Conservation (phyloP, 352 stramenopile species). For the Phytophthora brassicae region DNA sequence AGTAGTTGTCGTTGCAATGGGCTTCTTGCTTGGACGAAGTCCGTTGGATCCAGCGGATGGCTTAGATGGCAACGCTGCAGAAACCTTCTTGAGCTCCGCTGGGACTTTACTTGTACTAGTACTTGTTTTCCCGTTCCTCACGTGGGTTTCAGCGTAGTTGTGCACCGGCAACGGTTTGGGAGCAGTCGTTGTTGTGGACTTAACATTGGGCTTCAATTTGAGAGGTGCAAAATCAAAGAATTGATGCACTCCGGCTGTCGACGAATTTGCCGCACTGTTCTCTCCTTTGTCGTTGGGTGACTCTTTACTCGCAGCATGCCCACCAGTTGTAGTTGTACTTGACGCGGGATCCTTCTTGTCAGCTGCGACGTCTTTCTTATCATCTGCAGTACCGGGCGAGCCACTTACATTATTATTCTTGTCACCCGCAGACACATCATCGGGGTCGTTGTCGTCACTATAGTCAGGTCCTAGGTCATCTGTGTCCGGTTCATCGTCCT, state of each 20-base stretch:
- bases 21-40: constrained; percentile 32
- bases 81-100: constrained; percentile 7
- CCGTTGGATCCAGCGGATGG: constrained; percentile 45
- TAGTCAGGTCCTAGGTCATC: constrained; percentile 43
- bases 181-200: constrained; percentile 8
- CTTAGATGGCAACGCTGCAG: not conserved
- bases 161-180: constrained; percentile 38
- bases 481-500: constrained; percentile 31
- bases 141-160: constrained; percentile 21
- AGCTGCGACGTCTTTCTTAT: not conserved
- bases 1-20: constrained; percentile 32
- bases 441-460: constrained; percentile 36
- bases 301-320: not conserved
- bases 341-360: not conserved
- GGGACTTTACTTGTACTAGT: not conserved
- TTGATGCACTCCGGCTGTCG: constrained; percentile 31
- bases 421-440: not conserved
- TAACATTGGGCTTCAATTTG: constrained; percentile 32
- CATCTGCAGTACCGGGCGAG: not conserved
- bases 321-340: not conserved
- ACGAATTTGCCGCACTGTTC: constrained; percentile 7
- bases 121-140: constrained; percentile 10
- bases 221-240: constrained; percentile 41
- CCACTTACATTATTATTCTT: not conserved
- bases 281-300: constrained; percentile 8